Evolutionary conservation across 2,329 filamentous ascomycete genomes (phyloP).

Genomic region (Xylaria arbuscula): DNA sequence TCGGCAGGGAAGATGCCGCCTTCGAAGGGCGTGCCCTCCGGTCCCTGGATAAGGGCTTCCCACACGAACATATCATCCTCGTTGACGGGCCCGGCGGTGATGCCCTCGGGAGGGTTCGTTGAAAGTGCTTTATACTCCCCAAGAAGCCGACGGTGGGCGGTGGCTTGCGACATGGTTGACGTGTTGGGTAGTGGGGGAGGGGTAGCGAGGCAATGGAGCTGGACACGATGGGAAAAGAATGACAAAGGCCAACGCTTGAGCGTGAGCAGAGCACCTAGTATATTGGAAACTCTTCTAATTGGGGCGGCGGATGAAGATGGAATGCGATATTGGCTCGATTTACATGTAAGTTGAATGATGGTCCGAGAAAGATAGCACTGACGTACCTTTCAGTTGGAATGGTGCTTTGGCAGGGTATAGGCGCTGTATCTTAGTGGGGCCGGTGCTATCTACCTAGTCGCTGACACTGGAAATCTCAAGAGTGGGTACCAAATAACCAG

Average conservation of each 20-base stretch:
- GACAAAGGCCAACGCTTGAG: background rate
- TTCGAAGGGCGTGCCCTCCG: conserved; percentile 95
- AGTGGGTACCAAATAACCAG: no score
- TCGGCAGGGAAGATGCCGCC: conserved; percentile 95
- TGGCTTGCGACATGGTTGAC: conserved; percentile 65
- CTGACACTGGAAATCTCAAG: no score
- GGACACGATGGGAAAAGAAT: background rate
- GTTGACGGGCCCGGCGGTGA: conserved; percentile 90
- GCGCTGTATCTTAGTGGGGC: no score
- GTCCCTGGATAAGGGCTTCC: conserved; percentile 96
- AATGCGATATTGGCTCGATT: background rate
- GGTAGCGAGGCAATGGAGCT: background rate
- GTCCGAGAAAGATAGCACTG: background rate
- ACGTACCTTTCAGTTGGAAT: background rate
- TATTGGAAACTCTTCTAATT: background rate
- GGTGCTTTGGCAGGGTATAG: no score
- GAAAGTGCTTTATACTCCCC: conserved; percentile 96
- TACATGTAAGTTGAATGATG: background rate
- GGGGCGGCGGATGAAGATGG: background rate
- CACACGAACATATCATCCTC: conserved; percentile 97
- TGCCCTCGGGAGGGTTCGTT: conserved; percentile 95
- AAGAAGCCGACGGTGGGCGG: conserved; percentile 83
- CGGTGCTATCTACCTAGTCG: no score
- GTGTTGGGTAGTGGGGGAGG: background rate
- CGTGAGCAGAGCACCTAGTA: background rate